Percentiles rank a stretch among this genome's conserved stretches.
These are phyloP conservation scores for Corniculantispora saksenae DNA, from an alignment of 2,329 filamentous ascomycete genomes.

Conservation along the genomic window DNA sequence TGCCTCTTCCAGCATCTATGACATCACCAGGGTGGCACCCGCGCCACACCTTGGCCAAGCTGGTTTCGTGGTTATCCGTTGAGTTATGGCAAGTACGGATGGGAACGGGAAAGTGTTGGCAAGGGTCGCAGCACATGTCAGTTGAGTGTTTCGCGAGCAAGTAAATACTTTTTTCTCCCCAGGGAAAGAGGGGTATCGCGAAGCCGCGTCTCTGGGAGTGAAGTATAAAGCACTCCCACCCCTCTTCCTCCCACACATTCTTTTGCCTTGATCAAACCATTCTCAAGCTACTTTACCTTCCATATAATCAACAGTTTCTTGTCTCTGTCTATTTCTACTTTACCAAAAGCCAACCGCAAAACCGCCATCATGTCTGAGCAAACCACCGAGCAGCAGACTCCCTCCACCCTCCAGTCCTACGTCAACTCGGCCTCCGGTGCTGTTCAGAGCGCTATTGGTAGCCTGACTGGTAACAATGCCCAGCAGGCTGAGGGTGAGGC, in stretches of 20 bases:
- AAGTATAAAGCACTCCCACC: slow-evolving; percentile 16
- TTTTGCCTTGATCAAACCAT: background rate
- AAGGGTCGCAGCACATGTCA: slow-evolving; percentile 9
- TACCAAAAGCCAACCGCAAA: background rate
- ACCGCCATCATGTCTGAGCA: slow-evolving; percentile 32
- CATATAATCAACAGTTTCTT: background rate
- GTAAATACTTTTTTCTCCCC: background rate
- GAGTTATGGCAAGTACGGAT: background rate
- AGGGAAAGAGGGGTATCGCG: slow-evolving; percentile 15
- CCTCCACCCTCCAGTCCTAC: slow-evolving; percentile 79
- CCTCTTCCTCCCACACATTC: background rate
- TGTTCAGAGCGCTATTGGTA: slow-evolving; percentile 71
- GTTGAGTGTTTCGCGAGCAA: background rate
- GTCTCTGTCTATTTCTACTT: background rate
- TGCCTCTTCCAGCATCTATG: slow-evolving; percentile 4
- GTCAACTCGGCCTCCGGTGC: slow-evolving; percentile 72
- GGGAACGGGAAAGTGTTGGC: background rate
- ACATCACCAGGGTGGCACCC: slow-evolving; percentile 8
- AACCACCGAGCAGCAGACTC: slow-evolving; percentile 31
- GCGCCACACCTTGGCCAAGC: slow-evolving; percentile 6
- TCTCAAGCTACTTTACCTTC: background rate
- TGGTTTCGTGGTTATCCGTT: background rate
- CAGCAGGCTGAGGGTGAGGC: slow-evolving; percentile 67
- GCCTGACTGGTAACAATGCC: slow-evolving; percentile 68
- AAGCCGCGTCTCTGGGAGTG: background rate